Evolutionary conservation across 2,329 filamentous ascomycete genomes (phyloP), one percentile per base, ranked within the genome.

Genomic region (Coleophoma eucalyptorum): DNA sequence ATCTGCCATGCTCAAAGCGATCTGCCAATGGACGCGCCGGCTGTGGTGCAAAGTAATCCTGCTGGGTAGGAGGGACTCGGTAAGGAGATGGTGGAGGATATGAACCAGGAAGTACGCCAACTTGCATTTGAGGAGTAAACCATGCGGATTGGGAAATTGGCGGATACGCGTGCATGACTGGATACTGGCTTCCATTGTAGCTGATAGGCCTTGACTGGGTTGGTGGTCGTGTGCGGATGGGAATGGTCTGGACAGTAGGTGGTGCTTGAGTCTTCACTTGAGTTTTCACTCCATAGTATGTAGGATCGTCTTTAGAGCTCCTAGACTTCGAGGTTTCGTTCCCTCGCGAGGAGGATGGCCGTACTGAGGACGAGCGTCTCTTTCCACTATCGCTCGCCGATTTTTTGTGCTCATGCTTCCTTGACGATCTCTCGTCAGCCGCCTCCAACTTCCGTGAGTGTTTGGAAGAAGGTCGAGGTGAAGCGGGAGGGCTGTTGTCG

Each of bases 111-210:
- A 55, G 54, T 11, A 49, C 35, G 35, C 35, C 35, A 18, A 8
- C 35, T n/a, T 53, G 46, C n/a, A 50, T 16, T 26, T 48, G 31
- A 15, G 45, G 43, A 35, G 43, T 55, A 31, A 42, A 50, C 43
- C 48, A 60, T 7, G 60, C 60, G 5, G 60, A 63, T 13, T 19
- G 46, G 15, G 62, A 60, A 12, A 60, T 40, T 20, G 63, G 63
- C 50, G 61, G 62, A 11, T 55, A 52, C 49, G 48, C 20, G 5
- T n/a, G 52, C 20, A 31, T 12, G 6, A 13, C 42, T 16, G 20
- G 19, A 26, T 44, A 26, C 12, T 20, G 20, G 4, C 10, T 31
- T 5, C 19, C 51, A 50, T 61, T 56, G 40, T 52, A 59, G 33
- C 58, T 62, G 6, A 49, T 12, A 15, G 62, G 62, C 38, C 58